A percentile compares a stretch with the other conserved stretches of the same genome.
Conservation (phyloP, 306 rosid species). For the Quercus cerris region DNA sequence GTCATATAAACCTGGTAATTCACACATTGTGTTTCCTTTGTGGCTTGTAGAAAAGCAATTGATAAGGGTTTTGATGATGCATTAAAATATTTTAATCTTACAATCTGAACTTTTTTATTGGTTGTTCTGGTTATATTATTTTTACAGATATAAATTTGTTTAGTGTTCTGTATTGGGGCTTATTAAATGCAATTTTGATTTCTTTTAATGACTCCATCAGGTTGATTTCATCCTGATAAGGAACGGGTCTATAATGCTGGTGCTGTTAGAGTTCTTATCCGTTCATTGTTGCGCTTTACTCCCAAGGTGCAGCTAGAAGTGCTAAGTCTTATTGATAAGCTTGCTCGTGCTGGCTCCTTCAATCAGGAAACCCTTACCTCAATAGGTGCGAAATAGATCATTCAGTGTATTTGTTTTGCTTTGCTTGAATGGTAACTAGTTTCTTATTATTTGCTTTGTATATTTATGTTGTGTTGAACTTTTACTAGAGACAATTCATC, state of each 20-base stretch:
- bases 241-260: constrained; percentile 85
- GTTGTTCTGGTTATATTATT: constrained; percentile 16
- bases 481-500: constrained; percentile 82
- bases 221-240: constrained; percentile 70
- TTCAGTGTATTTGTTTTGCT: constrained; percentile 17
- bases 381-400: constrained; percentile 54
- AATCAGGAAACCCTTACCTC: constrained; percentile 94
- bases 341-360: constrained; percentile 80
- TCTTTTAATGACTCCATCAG: constrained; percentile 66
- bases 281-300: constrained; percentile 74
- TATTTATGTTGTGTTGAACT: constrained; percentile 89
- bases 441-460: constrained; percentile 9
- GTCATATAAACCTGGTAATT: constrained; percentile 83
- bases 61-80: not conserved
- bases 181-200: constrained; percentile 31
- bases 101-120: constrained; percentile 12
- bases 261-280: constrained; percentile 77
- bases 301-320: constrained; percentile 89
- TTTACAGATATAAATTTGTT: not conserved
- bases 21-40: constrained; percentile 12
- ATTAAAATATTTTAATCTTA: not conserved
- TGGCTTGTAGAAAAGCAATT: constrained; percentile 18
- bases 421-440: constrained; percentile 11
- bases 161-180: constrained; percentile 24
- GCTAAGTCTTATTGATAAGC: constrained; percentile 66